Evolutionary conservation across 2,329 filamentous ascomycete genomes (phyloP).

Genomic region (Ophiostoma piceae): DNA sequence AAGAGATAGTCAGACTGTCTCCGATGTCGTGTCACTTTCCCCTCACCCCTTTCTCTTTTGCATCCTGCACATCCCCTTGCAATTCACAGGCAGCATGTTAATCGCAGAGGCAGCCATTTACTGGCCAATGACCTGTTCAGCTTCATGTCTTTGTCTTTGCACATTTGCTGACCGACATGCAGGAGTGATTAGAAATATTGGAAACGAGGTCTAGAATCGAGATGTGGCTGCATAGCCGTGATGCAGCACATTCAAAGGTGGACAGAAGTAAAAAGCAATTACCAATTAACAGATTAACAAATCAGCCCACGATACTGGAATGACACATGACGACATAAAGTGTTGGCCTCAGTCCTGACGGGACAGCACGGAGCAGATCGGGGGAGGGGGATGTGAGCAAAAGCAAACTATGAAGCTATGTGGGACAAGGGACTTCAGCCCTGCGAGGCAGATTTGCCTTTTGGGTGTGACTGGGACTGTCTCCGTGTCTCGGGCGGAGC

Average conservation of each 20-base stretch:
- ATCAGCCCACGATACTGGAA: too few relatives aligned
- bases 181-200: neutral
- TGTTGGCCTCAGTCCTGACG: neutral
- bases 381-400: neutral
- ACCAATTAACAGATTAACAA: too few relatives aligned
- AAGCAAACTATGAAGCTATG: too few relatives aligned
- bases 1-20: neutral
- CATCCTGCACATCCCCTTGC: neutral
- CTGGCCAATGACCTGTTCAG: neutral
- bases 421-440: constrained; percentile 15
- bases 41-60: neutral
- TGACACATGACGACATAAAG: neutral
- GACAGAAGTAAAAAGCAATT: neutral
- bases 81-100: neutral
- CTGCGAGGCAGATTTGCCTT: constrained; percentile 22
- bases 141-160: neutral
- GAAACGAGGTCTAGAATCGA: neutral
- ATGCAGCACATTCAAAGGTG: neutral
- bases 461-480: neutral
- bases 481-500: neutral
- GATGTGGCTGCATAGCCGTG: neutral
- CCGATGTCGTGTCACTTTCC: neutral
- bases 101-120: neutral
- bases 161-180: neutral
- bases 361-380: neutral